These are phyloP conservation scores for Xerocomellus amylosporus DNA, from an alignment of 768 basidiomycete genomes.

Conservation along the genomic window DNA sequence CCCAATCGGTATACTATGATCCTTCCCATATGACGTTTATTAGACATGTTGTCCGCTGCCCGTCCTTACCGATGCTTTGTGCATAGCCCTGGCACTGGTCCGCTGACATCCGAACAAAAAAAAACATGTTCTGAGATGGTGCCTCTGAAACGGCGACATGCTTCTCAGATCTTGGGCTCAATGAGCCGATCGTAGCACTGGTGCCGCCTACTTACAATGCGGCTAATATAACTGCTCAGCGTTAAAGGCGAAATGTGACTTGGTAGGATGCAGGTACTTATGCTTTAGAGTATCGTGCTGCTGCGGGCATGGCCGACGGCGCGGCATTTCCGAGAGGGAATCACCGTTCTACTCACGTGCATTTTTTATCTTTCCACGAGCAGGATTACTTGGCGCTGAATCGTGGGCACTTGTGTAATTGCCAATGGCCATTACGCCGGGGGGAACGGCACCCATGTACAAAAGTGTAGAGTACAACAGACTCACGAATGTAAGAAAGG, in stretches of 20 bases:
- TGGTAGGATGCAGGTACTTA: background rate
- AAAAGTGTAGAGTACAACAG: background rate
- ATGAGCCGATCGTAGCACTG: background rate
- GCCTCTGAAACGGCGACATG: conserved; percentile 7
- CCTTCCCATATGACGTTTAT: conserved; percentile 11
- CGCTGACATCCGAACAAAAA: conserved; percentile 1
- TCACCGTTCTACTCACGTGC: too few species aligned
- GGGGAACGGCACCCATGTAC: background rate
- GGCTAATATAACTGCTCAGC: background rate
- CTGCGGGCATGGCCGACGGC: too few species aligned
- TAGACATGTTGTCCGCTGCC: conserved; percentile 1
- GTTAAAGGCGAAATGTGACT: background rate
- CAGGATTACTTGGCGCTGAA: too few species aligned
- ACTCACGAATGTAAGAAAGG: conserved; percentile 13
- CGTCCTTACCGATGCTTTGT: conserved; percentile 9
- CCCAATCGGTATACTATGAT: background rate
- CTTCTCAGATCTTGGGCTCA: background rate
- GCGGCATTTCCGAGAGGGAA: background rate
- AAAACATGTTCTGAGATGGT: background rate
- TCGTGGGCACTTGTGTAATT: background rate
- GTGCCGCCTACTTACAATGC: background rate
- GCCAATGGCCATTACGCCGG: background rate
- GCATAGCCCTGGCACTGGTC: conserved; percentile 12
- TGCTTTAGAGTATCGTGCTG: background rate
- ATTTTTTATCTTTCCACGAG: too few species aligned